Base-by-base conservation (phyloP, 1,139 yeast species). In the Yamadazyma blattariae region DNA sequence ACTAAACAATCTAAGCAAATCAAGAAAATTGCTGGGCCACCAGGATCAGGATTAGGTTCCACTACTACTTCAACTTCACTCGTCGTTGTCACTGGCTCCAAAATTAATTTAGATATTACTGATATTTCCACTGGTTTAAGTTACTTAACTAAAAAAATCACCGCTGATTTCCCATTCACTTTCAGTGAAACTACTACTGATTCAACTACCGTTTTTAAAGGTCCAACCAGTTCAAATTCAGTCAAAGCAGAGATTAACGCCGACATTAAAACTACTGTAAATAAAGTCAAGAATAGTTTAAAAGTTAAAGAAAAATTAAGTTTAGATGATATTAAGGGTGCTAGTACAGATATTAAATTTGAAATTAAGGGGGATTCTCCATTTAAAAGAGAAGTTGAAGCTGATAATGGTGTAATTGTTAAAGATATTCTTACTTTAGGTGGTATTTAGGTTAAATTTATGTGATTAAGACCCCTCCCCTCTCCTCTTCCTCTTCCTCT, bases 351-450 rank as follows among this genome's bases (percentile, higher is more conserved):
- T 23, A 37, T 48, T 27, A 12, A 41, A 26, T 34, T 40, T 25
- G 27, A 37, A 31, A 33, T 27, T 14, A 35, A 27, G 13, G 38
- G 35, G 30, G 35, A 33, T 24, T 16, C 33, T 11, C 40, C 40
- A 27, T 44, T 37, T 34, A 27, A 40, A 18, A 79, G 70, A 65
- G 81, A 76, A 32, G 71, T 75, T 42, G 79, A 78, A 41, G 72
- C 62, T 36, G 76, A 73, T 19, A 72, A 52, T 42, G 75, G 74
- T 28, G 73, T 69, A 27, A 37, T 45, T 23, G 39, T 39, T 19
- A 41, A 45, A 29, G 46, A 44, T 27, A 35, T 40, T 27, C 2
- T 29, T 18, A 34, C 27, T 22, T 25, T 33, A 29, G n/a, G n/a
- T n/a, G n/a, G n/a, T 25, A 17, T 14, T 9, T 25, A 13, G 15